Conservation (phyloP, 768 basidiomycete genomes). For the Tylopilus sp. region DNA sequence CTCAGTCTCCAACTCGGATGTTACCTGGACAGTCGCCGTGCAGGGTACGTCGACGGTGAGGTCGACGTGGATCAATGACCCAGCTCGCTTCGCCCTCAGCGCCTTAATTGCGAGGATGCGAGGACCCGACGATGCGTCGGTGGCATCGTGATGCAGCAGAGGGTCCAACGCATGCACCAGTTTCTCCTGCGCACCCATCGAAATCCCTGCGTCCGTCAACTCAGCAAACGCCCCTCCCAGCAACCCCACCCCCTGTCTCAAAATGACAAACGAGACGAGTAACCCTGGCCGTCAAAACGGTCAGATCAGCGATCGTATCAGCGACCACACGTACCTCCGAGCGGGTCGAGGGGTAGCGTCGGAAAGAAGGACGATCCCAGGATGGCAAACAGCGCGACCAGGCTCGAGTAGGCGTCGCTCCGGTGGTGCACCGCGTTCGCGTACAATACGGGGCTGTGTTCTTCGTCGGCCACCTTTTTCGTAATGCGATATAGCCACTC, state of each 20-base stretch:
- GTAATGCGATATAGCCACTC: constrained; percentile 93
- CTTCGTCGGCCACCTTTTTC: constrained; percentile 84
- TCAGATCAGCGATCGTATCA: constrained; percentile 7
- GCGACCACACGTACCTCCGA: constrained; percentile 64
- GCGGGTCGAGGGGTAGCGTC: constrained; percentile 83
- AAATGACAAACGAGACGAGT: constrained; percentile 85
- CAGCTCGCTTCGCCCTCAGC: constrained; percentile 72
- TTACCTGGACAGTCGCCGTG: constrained; percentile 52
- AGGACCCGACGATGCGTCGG: neutral
- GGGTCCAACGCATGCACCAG: constrained; percentile 59
- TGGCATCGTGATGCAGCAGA: constrained; percentile 37
- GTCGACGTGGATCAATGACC: constrained; percentile 82
- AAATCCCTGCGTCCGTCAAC: constrained; percentile 80
- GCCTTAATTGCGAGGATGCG: constrained; percentile 46
- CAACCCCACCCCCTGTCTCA: constrained; percentile 70
- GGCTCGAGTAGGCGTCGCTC: constrained; percentile 92
- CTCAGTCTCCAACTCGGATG: constrained; percentile 55
- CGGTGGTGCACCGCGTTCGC: constrained; percentile 99
- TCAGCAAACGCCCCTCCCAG: constrained; percentile 72
- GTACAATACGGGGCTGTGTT: constrained; percentile 84
- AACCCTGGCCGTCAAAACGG: constrained; percentile 53
- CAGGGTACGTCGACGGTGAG: constrained; percentile 69
- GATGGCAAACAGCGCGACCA: constrained; percentile 90
- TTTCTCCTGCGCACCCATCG: constrained; percentile 46
- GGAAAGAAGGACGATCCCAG: constrained; percentile 86